Percentiles rank a stretch among this genome's conserved stretches.
phyloP scores from a whole-genome alignment of 257 asterid genomes.

The Eucommia ulmoides region DNA sequence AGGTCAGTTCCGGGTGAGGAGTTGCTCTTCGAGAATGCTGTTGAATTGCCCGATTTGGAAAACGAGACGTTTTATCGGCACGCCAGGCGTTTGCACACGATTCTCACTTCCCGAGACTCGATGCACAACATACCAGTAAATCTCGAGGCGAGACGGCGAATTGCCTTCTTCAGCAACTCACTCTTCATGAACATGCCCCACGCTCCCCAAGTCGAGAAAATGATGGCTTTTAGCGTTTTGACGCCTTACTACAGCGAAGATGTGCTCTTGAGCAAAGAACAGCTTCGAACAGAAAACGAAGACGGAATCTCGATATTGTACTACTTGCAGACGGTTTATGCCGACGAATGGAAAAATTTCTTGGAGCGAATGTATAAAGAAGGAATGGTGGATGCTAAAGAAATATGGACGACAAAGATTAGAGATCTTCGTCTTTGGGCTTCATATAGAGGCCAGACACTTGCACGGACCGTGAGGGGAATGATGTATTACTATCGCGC shows the following conservation, averaged over 20 bases:
- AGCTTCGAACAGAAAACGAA: constrained; percentile 93
- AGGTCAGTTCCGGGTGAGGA: constrained; percentile 40
- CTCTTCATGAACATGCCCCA: constrained; percentile 98
- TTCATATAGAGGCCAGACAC: constrained; percentile 96
- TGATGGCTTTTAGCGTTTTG: constrained; percentile 95
- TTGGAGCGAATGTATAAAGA: constrained; percentile 83
- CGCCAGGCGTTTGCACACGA: constrained; percentile 77
- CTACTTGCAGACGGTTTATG: constrained; percentile 89
- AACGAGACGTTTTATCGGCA: constrained; percentile 74
- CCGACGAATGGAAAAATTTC: constrained; percentile 93
- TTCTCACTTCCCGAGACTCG: constrained; percentile 90
- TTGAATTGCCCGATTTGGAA: constrained; percentile 58
- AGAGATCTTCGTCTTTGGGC: constrained; percentile 97
- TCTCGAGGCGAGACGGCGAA: constrained; percentile 97
- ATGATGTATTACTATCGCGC: constrained; percentile 99
- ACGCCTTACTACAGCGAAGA: constrained; percentile 97
- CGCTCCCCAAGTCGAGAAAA: constrained; percentile 98
- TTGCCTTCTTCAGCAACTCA: constrained; percentile 97
- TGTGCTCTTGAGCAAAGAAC: constrained; percentile 82
- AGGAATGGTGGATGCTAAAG: constrained; percentile 71
- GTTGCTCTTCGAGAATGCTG: constrained; percentile 74
- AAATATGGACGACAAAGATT: constrained; percentile 64
- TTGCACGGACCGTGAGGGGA: constrained; percentile 92
- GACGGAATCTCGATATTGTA: constrained; percentile 92
- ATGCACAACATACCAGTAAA: constrained; percentile 86